Conservation (phyloP, 164 flowering plant species). For the Umbellularia californica region DNA sequence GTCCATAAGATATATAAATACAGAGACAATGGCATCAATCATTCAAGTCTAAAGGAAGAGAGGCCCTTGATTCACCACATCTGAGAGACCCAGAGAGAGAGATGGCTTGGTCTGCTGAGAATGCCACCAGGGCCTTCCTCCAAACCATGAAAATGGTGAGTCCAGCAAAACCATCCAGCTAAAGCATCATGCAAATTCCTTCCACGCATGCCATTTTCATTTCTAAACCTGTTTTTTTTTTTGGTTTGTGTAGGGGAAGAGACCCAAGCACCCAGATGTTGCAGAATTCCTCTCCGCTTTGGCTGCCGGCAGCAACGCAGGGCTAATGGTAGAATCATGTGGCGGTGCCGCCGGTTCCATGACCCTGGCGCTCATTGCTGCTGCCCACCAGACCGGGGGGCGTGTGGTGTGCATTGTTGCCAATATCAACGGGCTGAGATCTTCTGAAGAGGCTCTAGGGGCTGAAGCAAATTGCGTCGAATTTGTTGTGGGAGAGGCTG, state of each 20-base stretch:
- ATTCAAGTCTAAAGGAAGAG: background rate
- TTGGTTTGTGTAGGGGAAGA: constrained; percentile 45
- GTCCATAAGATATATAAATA: background rate
- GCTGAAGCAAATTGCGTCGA: constrained; percentile 29
- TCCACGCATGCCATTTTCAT: background rate
- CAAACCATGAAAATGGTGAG: constrained; percentile 77
- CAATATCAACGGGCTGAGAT: constrained; percentile 26
- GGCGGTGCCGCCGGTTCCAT: constrained; percentile 36
- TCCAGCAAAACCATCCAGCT: background rate
- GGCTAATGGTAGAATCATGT: constrained; percentile 58
- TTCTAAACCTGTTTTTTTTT: background rate
- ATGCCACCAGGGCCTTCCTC: constrained; percentile 86
- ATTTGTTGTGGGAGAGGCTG: constrained; percentile 58
- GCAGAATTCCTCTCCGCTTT: constrained; percentile 75
- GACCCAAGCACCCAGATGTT: constrained; percentile 55
- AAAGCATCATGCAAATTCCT: background rate
- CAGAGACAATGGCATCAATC: background rate
- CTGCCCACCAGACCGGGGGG: constrained; percentile 73
- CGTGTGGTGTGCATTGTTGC: constrained; percentile 56
- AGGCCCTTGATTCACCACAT: constrained; percentile 9
- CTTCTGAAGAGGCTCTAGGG: constrained; percentile 35
- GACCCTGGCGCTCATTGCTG: constrained; percentile 56
- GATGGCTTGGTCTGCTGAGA: constrained; percentile 90
- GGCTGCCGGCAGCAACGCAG: constrained; percentile 77
- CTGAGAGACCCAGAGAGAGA: constrained; percentile 4